Conservation (phyloP, 345 rosid species). For the Orychophragmus violaceus region DNA sequence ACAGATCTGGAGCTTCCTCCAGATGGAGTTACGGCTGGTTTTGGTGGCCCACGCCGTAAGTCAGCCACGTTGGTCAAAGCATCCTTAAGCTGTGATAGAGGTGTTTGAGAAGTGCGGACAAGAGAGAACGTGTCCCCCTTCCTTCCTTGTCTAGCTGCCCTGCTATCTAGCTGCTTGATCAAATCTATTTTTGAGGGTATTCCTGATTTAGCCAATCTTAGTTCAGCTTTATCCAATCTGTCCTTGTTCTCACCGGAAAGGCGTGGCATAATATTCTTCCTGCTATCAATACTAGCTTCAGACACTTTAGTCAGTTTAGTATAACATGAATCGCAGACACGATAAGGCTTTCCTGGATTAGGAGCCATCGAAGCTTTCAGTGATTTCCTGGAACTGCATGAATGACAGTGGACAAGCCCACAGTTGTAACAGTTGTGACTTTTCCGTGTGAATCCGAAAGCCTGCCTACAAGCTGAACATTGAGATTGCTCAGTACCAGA, state of each 20-base stretch:
- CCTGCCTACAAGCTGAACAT: constrained; percentile 87
- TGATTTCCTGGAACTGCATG: constrained; percentile 89
- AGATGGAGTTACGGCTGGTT: constrained; percentile 61
- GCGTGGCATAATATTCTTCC: constrained; percentile 66
- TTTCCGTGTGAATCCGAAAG: constrained; percentile 89
- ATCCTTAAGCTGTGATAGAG: constrained; percentile 75
- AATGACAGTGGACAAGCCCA: constrained; percentile 95
- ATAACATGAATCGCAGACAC: constrained; percentile 89
- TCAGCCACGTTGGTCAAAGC: constrained; percentile 62
- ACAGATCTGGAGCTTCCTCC: constrained; percentile 89
- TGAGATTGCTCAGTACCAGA: constrained; percentile 89
- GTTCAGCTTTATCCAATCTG: constrained; percentile 75
- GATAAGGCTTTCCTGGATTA: constrained; percentile 78
- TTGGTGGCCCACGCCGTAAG: constrained; percentile 55
- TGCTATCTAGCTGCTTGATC: constrained; percentile 88
- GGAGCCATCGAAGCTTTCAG: constrained; percentile 79
- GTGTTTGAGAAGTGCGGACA: constrained; percentile 64
- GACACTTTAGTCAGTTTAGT: constrained; percentile 62
- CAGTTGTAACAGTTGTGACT: constrained; percentile 95
- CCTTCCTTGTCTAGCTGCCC: constrained; percentile 90
- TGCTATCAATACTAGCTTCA: constrained; percentile 50
- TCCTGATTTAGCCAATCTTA: constrained; percentile 64
- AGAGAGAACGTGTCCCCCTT: constrained; percentile 70
- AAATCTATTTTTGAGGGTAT: constrained; percentile 75
- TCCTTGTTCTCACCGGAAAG: constrained; percentile 92